phyloP scores from a whole-genome alignment of 768 basidiomycete species.

The Rhizopogon roseolus region DNA sequence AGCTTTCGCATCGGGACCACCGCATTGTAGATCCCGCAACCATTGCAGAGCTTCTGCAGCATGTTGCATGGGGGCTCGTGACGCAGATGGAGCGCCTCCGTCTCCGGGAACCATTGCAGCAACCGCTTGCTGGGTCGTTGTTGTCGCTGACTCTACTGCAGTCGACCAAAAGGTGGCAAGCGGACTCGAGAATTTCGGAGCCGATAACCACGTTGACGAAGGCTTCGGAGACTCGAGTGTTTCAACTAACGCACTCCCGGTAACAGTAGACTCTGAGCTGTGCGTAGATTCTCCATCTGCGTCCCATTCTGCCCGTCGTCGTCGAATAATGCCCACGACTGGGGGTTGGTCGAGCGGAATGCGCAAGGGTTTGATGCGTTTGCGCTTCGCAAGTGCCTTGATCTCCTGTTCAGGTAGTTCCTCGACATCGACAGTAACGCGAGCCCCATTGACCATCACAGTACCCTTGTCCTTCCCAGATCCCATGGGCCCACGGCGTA shows the following conservation, averaged over 20 bases:
- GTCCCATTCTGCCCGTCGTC: conserved; percentile 70
- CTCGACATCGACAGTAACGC: conserved; percentile 81
- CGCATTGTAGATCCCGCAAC: conserved; percentile 66
- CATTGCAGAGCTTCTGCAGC: conserved; percentile 80
- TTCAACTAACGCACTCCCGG: conserved; percentile 15
- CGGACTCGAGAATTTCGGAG: conserved; percentile 67
- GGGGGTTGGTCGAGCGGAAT: conserved; percentile 94
- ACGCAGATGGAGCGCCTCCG: conserved; percentile 41
- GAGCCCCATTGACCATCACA: conserved; percentile 88
- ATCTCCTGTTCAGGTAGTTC: conserved; percentile 85
- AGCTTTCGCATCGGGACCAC: conserved; percentile 39
- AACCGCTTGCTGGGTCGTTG: conserved; percentile 72
- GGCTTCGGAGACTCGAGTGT: conserved; percentile 11
- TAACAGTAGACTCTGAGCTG: conserved; percentile 11
- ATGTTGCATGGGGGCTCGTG: conserved; percentile 71
- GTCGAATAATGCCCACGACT: conserved; percentile 65
- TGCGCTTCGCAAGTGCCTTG: conserved; percentile 75
- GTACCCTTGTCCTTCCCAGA: conserved; percentile 70
- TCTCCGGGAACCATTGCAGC: conserved; percentile 66
- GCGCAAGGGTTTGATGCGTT: conserved; percentile 78
- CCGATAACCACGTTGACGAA: conserved; percentile 40
- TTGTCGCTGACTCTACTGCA: conserved; percentile 69
- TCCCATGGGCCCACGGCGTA: conserved; percentile 61
- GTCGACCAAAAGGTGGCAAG: conserved; percentile 68
- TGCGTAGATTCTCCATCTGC: conserved; percentile 36